Base-by-base conservation (phyloP, 345 rosid species). In the Eucalyptus urophylla region DNA sequence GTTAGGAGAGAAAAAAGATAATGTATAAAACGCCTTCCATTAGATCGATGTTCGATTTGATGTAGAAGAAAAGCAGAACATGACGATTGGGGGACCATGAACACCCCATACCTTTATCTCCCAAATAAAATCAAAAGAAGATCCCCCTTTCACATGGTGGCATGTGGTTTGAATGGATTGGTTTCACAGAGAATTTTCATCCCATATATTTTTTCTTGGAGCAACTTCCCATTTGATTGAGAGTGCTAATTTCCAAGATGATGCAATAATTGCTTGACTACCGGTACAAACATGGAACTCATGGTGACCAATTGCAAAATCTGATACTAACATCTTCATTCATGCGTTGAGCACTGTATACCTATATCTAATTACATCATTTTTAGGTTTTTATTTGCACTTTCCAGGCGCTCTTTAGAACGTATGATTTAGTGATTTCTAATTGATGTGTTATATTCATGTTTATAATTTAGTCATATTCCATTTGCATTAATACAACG, bases 61-160 rank as follows among this genome's bases (percentile, higher is more conserved):
- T 88, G 89, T 19, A 50, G 65, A 72, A 50, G 47, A 88, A 88
- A 80, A 56, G 86, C 31, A 88, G 67, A 67, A 80, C 89, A 88
- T 49, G 14, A 37, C 86, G 21, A 89, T 86, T 62, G 83, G 90
- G 90, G 88, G 90, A 89, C 90, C 90, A 89, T 89, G 65, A 65
- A 86, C 80, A 37, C 76, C 49, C 90, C 90, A 89, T 89, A 49
- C 90, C 88, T 85, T 65, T 76, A 51, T 76, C 58, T 88, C 85
- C 29, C 60, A 86, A 86, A 89, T 47, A 89, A 89, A 86, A 89
- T 86, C 88, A 67, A 58, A 86, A 89, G 47, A 86, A 86, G 80
- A 86, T 89, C 85, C 81, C 50, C 65, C 67, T 58, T 80, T 89
- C 90, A 89, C 90, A 89, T 89, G 90, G 90, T 86, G 81, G 87